Conservation (phyloP, 2,329 filamentous ascomycete genomes). For the Ophiostoma quercus region DNA sequence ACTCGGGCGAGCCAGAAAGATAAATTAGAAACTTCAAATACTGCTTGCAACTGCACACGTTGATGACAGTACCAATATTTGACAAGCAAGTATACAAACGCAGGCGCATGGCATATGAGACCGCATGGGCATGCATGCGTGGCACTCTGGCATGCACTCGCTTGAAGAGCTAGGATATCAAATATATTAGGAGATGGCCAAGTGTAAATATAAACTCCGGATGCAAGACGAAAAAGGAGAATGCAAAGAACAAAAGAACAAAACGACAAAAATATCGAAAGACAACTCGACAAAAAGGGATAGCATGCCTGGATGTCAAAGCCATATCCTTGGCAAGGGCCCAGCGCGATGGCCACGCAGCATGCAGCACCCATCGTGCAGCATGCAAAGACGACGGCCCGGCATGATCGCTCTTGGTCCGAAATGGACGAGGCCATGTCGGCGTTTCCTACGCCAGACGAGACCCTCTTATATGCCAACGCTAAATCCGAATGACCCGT, state of each 20-base stretch:
- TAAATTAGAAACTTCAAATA: not conserved
- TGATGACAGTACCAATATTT: not conserved
- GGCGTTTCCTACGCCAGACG: not conserved
- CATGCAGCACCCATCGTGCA: not conserved
- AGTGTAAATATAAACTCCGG: slow-evolving; percentile 1
- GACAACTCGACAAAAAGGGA: not conserved
- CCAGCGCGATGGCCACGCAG: not conserved
- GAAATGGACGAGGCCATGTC: not conserved
- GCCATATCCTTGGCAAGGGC: not conserved
- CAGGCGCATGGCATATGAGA: not conserved
- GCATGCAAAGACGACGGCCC: not conserved
- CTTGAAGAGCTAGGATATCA: not conserved
- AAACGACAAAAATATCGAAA: not conserved
- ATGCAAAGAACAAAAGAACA: not conserved
- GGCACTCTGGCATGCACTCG: not conserved
- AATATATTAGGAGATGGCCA: not conserved
- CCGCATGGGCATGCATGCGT: not conserved
- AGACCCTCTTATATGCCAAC: slow-evolving; percentile 38
- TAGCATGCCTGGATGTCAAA: not conserved
- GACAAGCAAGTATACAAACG: not conserved
- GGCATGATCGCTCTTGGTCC: not conserved
- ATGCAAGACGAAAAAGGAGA: not conserved
- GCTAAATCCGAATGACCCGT: slow-evolving; percentile 56
- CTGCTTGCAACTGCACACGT: not conserved
- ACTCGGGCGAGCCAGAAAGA: not conserved